Percentiles rank a stretch among this genome's conserved stretches.
Conservation (phyloP, 2,329 filamentous ascomycete species). For the Pseudogymnoascus sp. region DNA sequence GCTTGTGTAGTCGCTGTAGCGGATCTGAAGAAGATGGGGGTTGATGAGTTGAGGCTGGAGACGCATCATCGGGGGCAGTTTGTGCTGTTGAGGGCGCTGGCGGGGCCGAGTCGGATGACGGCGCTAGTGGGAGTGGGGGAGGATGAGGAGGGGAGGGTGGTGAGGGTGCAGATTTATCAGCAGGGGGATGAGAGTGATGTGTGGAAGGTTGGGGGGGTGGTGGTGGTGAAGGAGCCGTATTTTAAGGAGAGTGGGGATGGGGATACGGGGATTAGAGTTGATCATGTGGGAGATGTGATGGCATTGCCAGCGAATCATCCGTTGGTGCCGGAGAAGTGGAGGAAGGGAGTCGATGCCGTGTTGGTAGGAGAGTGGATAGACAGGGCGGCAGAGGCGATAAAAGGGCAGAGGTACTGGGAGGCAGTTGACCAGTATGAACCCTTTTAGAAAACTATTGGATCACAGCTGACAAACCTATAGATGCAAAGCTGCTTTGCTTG, state of each 20-base stretch:
- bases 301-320: not conserved
- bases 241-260: conserved; percentile 30
- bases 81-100: conserved; percentile 19
- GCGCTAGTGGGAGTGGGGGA: conserved; percentile 25
- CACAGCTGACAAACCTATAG: not conserved
- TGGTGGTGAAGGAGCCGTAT: conserved; percentile 47
- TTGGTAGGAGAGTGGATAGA: not conserved
- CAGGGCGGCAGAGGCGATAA: not conserved
- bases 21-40: conserved; percentile 18
- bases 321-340: not conserved
- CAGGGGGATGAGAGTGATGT: conserved; percentile 33
- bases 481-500: not conserved
- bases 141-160: conserved; percentile 18
- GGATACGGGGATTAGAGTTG: conserved; percentile 1
- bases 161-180: conserved; percentile 36
- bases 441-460: not conserved
- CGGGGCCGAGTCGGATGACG: conserved; percentile 20
- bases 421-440: not conserved
- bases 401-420: not conserved
- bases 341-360: not conserved
- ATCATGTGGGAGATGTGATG: not conserved
- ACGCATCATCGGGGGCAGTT: conserved; percentile 34
- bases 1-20: conserved; percentile 12
- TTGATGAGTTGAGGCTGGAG: conserved; percentile 28
- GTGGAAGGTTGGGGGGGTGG: conserved; percentile 28